phyloP scores from a whole-genome alignment of 2,329 filamentous ascomycete genomes.

The Akanthomyces lecanii region DNA sequence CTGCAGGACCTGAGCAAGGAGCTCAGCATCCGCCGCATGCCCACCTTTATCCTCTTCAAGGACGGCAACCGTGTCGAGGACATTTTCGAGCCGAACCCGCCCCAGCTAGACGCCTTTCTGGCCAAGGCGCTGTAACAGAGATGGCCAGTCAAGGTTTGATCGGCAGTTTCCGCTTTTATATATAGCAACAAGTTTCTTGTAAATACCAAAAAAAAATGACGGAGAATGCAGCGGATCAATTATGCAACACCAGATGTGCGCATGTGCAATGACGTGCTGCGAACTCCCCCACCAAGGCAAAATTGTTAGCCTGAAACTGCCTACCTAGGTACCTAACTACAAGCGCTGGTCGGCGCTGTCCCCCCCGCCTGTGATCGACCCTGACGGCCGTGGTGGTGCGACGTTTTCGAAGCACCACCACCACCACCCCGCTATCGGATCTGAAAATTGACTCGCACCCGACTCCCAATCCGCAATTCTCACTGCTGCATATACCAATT shows the following conservation, averaged over 20 bases:
- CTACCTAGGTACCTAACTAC: too few relatives aligned
- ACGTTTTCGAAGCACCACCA: background rate
- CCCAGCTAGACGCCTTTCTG: slow-evolving; percentile 18
- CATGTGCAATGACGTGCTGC: slow-evolving; percentile 12
- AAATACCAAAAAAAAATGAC: background rate
- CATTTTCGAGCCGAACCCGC: slow-evolving; percentile 36
- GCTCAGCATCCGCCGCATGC: slow-evolving; percentile 79
- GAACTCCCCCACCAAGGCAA: slow-evolving; percentile 2
- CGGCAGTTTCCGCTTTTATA: background rate
- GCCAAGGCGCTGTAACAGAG: slow-evolving; percentile 15
- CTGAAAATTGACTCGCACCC: slow-evolving; percentile 15
- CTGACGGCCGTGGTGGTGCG: background rate
- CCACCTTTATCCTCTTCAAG: slow-evolving; percentile 80
- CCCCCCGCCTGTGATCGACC: background rate
- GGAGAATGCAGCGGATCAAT: background rate
- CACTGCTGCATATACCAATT: background rate
- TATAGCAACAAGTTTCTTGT: background rate
- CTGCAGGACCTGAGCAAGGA: slow-evolving; percentile 68
- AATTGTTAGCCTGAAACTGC: background rate
- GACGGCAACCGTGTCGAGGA: slow-evolving; percentile 64
- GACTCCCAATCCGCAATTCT: background rate
- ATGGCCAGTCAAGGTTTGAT: background rate
- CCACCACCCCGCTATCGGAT: slow-evolving; percentile 16
- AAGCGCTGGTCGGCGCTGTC: slow-evolving; percentile 9
- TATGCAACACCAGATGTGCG: background rate